A percentile compares a stretch with the other conserved stretches of the same genome.
Conservation (phyloP, 108 stramenopile species). For the Pseudonitzschia pungens region DNA sequence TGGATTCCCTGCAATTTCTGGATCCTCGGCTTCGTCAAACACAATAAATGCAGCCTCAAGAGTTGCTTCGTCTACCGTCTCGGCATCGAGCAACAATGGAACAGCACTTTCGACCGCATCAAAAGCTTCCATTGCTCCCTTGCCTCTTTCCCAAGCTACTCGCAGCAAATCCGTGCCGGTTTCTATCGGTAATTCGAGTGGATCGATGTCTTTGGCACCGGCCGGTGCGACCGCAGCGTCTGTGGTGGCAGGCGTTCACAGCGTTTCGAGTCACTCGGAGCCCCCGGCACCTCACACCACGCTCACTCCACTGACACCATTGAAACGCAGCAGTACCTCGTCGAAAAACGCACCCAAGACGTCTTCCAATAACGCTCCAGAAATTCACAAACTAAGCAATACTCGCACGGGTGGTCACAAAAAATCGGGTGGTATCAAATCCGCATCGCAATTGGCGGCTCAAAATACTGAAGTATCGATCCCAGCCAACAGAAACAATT, state of each 20-base stretch:
- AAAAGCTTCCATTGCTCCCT: slow-evolving; percentile 20
- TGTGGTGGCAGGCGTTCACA: slow-evolving; percentile 73
- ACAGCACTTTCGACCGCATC: slow-evolving; percentile 11
- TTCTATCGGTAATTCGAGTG: slow-evolving; percentile 20
- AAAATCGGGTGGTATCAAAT: slow-evolving; percentile 32
- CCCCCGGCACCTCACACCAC: slow-evolving; percentile 63
- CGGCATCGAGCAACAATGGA: not conserved
- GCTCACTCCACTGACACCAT: slow-evolving; percentile 71
- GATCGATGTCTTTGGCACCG: not conserved
- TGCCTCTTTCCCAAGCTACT: slow-evolving; percentile 8
- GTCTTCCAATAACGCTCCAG: not conserved
- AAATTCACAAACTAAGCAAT: slow-evolving; percentile 40
- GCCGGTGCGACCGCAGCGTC: slow-evolving; percentile 60
- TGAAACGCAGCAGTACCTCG: slow-evolving; percentile 49
- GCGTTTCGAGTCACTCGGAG: slow-evolving; percentile 20
- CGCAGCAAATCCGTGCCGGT: not conserved
- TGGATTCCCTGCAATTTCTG: slow-evolving; percentile 32
- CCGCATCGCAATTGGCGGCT: slow-evolving; percentile 1
- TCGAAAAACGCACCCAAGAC: slow-evolving; percentile 31
- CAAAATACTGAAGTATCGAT: slow-evolving; percentile 3
- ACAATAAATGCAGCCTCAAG: slow-evolving; percentile 11
- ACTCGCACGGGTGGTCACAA: slow-evolving; percentile 38
- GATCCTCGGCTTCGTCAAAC: slow-evolving; percentile 9
- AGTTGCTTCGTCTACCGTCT: not conserved
- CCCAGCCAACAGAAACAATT: slow-evolving; percentile 12